Evolutionary conservation across 768 basidiomycete species (phyloP).

Genomic region (Pisolithus marmoratus): DNA sequence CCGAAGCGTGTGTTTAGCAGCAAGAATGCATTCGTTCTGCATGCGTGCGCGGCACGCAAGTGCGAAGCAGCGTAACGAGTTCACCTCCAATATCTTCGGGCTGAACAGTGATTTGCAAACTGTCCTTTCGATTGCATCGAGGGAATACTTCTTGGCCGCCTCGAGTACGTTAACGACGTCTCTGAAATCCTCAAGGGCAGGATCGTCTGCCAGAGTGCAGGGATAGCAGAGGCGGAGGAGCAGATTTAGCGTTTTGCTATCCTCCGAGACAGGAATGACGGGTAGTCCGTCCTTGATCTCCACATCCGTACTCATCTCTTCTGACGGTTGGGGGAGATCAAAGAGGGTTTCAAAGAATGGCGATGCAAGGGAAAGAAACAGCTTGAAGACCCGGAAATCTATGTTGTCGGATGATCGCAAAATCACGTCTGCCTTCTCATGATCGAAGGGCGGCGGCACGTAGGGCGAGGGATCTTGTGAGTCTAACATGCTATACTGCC

Average conservation of each 20-base stretch:
- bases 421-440: slow-evolving; percentile 18
- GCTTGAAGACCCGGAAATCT: slow-evolving; percentile 27
- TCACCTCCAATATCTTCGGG: slow-evolving; percentile 12
- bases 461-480: slow-evolving; percentile 4
- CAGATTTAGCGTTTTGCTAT: no score
- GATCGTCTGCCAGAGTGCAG: slow-evolving; percentile 13
- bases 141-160: slow-evolving; percentile 12
- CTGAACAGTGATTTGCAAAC: slow-evolving; percentile 15
- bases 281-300: slow-evolving; percentile 14
- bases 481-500: no score
- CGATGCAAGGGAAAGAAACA: slow-evolving; percentile 30
- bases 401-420: slow-evolving; percentile 23
- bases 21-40: slow-evolving; percentile 16
- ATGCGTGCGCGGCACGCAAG: slow-evolving; percentile 22
- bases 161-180: slow-evolving; percentile 8
- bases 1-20: slow-evolving; percentile 23
- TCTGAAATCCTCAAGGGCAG: slow-evolving; percentile 8
- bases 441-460: slow-evolving; percentile 10
- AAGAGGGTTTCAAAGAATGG: slow-evolving; percentile 30
- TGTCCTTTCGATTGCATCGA: slow-evolving; percentile 12
- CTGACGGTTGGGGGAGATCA: slow-evolving; percentile 18
- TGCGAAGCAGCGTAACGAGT: slow-evolving; percentile 27
- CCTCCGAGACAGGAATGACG: slow-evolving; percentile 8
- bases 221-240: not conserved
- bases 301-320: not conserved